phyloP scores from a whole-genome alignment of 176 grass and related monocot genomes.

The Avena atlantica region DNA sequence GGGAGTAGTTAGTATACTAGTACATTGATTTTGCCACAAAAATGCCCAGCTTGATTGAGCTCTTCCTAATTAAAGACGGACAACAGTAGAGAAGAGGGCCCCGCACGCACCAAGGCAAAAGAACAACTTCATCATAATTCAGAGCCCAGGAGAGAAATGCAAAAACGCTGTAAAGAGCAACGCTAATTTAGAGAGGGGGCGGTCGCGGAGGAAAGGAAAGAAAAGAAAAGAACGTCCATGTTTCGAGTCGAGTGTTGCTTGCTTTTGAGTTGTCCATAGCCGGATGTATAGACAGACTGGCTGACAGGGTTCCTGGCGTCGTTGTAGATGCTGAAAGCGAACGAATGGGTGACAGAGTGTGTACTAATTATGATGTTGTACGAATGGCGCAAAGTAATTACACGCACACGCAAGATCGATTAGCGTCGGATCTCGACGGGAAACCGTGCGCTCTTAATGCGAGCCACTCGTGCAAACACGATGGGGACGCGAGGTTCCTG shows the following conservation, averaged over 20 bases:
- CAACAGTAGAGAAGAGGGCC: neutral
- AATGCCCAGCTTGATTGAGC: neutral
- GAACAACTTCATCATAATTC: no score
- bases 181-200: no score
- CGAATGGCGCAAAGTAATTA: neutral
- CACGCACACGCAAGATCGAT: neutral
- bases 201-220: no score
- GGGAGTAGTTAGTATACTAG: no score
- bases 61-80: neutral
- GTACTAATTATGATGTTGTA: neutral
- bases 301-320: neutral
- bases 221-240: neutral
- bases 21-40: neutral
- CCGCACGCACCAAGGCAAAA: neutral
- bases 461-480: conserved; percentile 47
- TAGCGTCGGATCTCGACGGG: conserved; percentile 8
- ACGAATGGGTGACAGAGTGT: neutral
- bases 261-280: neutral
- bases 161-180: no score
- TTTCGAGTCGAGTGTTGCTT: neutral
- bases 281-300: neutral
- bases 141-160: neutral
- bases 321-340: neutral
- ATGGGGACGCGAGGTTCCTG: conserved; percentile 36
- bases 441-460: neutral